These are phyloP conservation scores for Kurtzmaniella natalensis DNA, from an alignment of 1,139 yeast genomes.

Conservation along the genomic window DNA sequence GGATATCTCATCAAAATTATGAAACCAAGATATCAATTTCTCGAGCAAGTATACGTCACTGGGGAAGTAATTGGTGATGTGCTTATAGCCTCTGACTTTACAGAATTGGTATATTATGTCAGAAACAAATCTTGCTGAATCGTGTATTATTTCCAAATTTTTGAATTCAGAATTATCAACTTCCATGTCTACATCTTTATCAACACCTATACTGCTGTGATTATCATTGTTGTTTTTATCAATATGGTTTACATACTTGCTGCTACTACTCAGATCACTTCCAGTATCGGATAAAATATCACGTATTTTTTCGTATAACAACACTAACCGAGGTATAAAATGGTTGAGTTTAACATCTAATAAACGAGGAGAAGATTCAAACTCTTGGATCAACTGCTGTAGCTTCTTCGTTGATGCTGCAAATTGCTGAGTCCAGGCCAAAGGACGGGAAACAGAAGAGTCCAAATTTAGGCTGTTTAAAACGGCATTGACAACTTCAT, in stretches of 20 bases:
- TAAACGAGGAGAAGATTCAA: slow-evolving; percentile 54
- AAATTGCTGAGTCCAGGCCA: background rate
- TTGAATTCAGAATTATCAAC: background rate
- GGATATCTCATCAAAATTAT: slow-evolving; percentile 12
- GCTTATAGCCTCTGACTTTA: slow-evolving; percentile 65
- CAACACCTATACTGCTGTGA: too few species aligned
- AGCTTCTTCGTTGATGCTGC: slow-evolving; percentile 4
- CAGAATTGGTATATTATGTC: slow-evolving; percentile 52
- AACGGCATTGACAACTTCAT: too few species aligned
- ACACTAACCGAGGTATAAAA: slow-evolving; percentile 24
- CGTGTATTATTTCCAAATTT: too few species aligned
- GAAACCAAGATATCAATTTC: slow-evolving; percentile 22
- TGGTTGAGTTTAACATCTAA: slow-evolving; percentile 38
- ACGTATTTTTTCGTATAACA: background rate
- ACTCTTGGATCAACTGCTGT: slow-evolving; percentile 29
- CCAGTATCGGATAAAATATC: background rate
- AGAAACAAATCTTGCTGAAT: slow-evolving; percentile 13
- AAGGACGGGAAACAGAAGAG: background rate
- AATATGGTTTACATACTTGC: too few species aligned
- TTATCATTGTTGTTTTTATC: too few species aligned
- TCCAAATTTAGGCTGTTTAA: too few species aligned
- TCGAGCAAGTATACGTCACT: slow-evolving; percentile 54
- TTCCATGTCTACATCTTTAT: too few species aligned
- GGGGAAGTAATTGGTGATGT: slow-evolving; percentile 52
- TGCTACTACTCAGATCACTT: too few species aligned